phyloP scores from a whole-genome alignment of 1,284 basidiomycete species.

The Clitocybe nebularis region DNA sequence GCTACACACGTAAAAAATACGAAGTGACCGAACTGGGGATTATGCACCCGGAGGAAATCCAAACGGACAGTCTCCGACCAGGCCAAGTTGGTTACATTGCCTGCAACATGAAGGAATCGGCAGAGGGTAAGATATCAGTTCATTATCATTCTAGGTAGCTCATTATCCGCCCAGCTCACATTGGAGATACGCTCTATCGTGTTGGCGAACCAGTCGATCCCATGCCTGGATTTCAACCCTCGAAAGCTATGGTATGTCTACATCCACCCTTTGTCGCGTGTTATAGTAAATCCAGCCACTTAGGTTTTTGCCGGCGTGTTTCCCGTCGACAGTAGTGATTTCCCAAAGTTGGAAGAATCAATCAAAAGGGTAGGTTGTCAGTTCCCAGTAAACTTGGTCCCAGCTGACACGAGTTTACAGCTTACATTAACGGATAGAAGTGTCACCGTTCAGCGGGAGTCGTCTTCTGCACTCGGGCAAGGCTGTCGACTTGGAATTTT shows the following conservation, averaged over 20 bases:
- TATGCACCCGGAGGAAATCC: slow-evolving; percentile 86
- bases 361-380: slow-evolving; percentile 71
- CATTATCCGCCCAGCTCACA: slow-evolving; percentile 54
- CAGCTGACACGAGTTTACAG: slow-evolving; percentile 34
- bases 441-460: slow-evolving; percentile 90
- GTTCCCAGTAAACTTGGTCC: neutral
- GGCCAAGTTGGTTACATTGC: slow-evolving; percentile 92
- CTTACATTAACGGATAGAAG: slow-evolving; percentile 85
- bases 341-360: slow-evolving; percentile 93
- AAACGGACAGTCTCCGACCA: slow-evolving; percentile 66
- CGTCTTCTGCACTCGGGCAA: slow-evolving; percentile 92
- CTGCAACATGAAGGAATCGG: slow-evolving; percentile 97
- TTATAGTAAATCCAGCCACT: neutral
- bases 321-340: slow-evolving; percentile 89
- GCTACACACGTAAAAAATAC: slow-evolving; percentile 86
- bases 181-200: slow-evolving; percentile 91
- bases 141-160: slow-evolving; percentile 8
- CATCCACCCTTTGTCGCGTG: neutral
- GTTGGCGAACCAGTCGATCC: slow-evolving; percentile 76
- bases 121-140: slow-evolving; percentile 67
- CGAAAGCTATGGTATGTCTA: slow-evolving; percentile 83
- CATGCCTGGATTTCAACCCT: slow-evolving; percentile 89
- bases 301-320: slow-evolving; percentile 96
- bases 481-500: slow-evolving; percentile 95
- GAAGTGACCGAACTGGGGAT: slow-evolving; percentile 92